Conservation (phyloP, 371 early-diverging fungal genomes). For the Lichtheimia hyalospora region DNA sequence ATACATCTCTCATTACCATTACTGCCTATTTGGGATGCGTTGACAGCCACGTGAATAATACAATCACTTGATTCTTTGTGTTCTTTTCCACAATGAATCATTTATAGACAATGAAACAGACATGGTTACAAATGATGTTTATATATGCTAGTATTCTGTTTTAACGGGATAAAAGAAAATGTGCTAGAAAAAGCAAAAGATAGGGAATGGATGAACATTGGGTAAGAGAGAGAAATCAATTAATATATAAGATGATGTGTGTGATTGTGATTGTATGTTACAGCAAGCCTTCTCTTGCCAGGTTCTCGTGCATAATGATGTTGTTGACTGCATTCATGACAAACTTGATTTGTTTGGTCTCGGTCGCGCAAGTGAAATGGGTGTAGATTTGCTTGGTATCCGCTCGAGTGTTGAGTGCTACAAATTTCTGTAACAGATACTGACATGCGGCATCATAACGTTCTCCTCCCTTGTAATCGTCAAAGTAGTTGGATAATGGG, state of each 20-base stretch:
- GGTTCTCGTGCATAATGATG: constrained; percentile 88
- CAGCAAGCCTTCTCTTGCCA: constrained; percentile 85
- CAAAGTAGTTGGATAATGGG: constrained; percentile 23
- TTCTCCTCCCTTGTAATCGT: constrained; percentile 36
- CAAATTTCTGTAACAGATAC: constrained; percentile 46
- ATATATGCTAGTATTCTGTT: too few relatives aligned
- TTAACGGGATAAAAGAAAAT: too few relatives aligned
- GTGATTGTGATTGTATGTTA: constrained; percentile 31
- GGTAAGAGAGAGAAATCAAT: not conserved
- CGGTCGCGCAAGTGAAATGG: constrained; percentile 97
- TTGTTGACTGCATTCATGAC: constrained; percentile 96
- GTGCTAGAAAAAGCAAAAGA: not conserved
- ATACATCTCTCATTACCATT: too few relatives aligned
- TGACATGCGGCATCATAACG: constrained; percentile 61
- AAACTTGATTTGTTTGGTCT: constrained; percentile 94
- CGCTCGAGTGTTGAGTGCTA: constrained; percentile 36
- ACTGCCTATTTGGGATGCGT: too few relatives aligned
- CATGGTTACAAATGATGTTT: too few relatives aligned
- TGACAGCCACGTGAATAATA: too few relatives aligned
- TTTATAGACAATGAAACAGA: too few relatives aligned
- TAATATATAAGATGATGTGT: not conserved
- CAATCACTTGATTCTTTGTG: too few relatives aligned
- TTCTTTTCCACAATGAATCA: too few relatives aligned
- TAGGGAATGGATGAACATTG: not conserved
- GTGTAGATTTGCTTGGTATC: constrained; percentile 54